Evolutionary conservation across 2,329 filamentous ascomycete genomes (phyloP).

Genomic region (Pseudogymnoascus sp.): DNA sequence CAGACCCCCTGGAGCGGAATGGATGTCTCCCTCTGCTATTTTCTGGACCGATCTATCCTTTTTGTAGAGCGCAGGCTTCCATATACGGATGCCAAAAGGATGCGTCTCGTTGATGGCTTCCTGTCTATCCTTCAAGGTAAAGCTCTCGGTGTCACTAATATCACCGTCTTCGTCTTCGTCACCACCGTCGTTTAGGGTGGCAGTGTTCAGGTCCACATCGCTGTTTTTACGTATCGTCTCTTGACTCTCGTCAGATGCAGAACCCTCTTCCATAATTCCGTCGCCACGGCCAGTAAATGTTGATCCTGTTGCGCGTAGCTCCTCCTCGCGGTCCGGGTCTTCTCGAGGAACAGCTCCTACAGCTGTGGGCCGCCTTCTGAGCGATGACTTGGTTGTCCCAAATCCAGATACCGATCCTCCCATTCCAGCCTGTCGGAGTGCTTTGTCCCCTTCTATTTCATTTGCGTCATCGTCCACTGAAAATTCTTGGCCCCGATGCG

Average conservation of each 20-base stretch:
- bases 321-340: slow-evolving; percentile 41
- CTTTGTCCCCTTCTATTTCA: slow-evolving; percentile 67
- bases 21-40: slow-evolving; percentile 92
- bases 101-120: slow-evolving; percentile 98
- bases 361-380: slow-evolving; percentile 41
- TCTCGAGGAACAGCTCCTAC: slow-evolving; percentile 41
- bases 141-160: slow-evolving; percentile 90
- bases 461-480: slow-evolving; percentile 82
- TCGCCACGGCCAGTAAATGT: slow-evolving; percentile 14
- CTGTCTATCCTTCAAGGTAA: slow-evolving; percentile 93
- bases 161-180: slow-evolving; percentile 57
- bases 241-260: slow-evolving; percentile 16
- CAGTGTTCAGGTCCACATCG: slow-evolving; percentile 17
- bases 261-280: slow-evolving; percentile 12
- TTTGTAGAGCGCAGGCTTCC: slow-evolving; percentile 98
- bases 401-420: slow-evolving; percentile 27
- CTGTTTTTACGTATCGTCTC: slow-evolving; percentile 17
- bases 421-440: slow-evolving; percentile 37
- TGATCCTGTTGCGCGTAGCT: slow-evolving; percentile 27
- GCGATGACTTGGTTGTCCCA: slow-evolving; percentile 31
- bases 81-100: slow-evolving; percentile 96
- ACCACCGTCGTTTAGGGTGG: slow-evolving; percentile 34
- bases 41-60: slow-evolving; percentile 95
- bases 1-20: slow-evolving; percentile 82
- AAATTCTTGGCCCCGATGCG: slow-evolving; percentile 77